A percentile compares a stretch with the other conserved stretches of the same genome.
phyloP scores from a whole-genome alignment of 208 protist species.

The Crithidia expoeki region DNA sequence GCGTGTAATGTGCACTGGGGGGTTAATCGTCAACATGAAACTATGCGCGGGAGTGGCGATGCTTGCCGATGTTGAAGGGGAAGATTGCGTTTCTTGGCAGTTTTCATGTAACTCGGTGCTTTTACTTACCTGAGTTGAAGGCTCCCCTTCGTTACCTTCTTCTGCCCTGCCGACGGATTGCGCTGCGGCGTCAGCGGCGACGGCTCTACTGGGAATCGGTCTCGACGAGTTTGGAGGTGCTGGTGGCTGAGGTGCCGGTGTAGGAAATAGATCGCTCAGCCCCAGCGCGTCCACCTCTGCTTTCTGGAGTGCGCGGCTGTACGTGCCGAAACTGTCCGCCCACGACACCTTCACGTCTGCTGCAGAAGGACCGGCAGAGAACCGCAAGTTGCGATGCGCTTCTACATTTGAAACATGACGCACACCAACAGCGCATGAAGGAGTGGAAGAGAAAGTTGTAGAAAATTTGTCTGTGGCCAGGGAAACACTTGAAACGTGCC shows the following conservation, averaged over 20 bases:
- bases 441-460: neutral
- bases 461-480: no score
- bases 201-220: no score
- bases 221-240: neutral
- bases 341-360: neutral
- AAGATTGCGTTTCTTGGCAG: neutral
- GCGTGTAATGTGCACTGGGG: slow-evolving; percentile 51
- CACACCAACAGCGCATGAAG: neutral
- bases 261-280: slow-evolving; percentile 50
- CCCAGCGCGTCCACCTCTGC: slow-evolving; percentile 39
- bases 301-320: slow-evolving; percentile 21
- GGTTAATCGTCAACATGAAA: slow-evolving; percentile 45
- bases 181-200: neutral
- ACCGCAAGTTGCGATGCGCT: slow-evolving; percentile 1
- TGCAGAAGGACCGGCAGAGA: neutral
- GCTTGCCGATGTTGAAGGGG: neutral
- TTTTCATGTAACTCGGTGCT: neutral
- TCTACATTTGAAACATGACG: neutral
- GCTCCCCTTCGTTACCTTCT: neutral
- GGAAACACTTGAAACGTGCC: neutral
- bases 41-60: neutral
- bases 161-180: neutral
- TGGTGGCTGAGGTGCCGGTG: slow-evolving; percentile 5
- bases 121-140: neutral
- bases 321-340: slow-evolving; percentile 9